Evolutionary conservation across 192 early-diverging fungal species (phyloP).

Genomic region (Entomortierella parvispora): DNA sequence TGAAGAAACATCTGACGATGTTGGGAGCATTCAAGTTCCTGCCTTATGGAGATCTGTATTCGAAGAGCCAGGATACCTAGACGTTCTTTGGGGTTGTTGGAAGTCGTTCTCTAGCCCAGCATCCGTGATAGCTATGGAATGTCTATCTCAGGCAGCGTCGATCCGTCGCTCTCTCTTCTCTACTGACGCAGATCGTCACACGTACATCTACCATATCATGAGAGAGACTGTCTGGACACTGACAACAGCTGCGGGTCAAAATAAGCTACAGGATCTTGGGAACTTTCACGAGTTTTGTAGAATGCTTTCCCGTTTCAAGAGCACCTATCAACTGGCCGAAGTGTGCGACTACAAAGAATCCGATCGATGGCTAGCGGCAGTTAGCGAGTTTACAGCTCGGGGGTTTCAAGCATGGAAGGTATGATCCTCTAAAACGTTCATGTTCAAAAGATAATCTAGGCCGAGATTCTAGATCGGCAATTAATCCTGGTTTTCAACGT

Average conservation of each 20-base stretch:
- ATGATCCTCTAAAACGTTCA: constrained; percentile 2
- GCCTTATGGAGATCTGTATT: constrained; percentile 30
- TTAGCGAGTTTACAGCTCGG: constrained; percentile 71
- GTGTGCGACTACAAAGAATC: constrained; percentile 74
- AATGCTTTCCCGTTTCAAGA: constrained; percentile 83
- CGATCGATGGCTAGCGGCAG: constrained; percentile 67
- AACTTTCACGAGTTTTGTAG: constrained; percentile 91
- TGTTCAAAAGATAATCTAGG: neutral
- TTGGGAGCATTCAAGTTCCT: constrained; percentile 36
- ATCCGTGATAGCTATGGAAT: constrained; percentile 67
- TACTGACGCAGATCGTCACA: constrained; percentile 70
- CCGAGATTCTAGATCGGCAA: no score
- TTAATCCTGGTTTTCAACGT: neutral
- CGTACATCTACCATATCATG: constrained; percentile 76
- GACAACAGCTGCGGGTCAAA: constrained; percentile 58
- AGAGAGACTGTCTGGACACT: constrained; percentile 76
- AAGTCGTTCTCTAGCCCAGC: constrained; percentile 11
- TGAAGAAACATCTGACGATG: constrained; percentile 40
- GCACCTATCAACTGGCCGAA: constrained; percentile 82
- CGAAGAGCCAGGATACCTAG: constrained; percentile 34
- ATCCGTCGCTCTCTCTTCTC: constrained; percentile 86
- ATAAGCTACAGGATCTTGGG: constrained; percentile 70
- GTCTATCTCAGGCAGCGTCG: constrained; percentile 80
- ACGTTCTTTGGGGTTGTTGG: constrained; percentile 41
- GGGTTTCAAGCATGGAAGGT: constrained; percentile 73